Evolutionary conservation across 1,284 basidiomycete species (phyloP), one percentile per base, ranked within the genome.

Genomic region (Chalciporus sp.): DNA sequence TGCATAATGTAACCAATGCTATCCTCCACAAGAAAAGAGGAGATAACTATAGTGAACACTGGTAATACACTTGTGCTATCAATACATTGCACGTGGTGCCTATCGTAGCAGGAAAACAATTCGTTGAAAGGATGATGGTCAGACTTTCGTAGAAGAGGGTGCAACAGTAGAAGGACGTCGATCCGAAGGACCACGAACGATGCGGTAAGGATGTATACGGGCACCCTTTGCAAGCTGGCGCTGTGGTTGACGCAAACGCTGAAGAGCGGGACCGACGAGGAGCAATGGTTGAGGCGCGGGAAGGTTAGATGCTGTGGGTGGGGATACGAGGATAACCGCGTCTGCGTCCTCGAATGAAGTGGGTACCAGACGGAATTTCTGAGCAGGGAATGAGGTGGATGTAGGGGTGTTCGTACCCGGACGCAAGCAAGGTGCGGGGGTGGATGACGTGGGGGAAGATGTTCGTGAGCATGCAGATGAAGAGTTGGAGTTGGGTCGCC

Each of bases 191-290:
- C 50, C 44, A 8, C 54, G 56, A 23, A 65, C 61, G 31, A 78
- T 67, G 40, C 76, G 77, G 66, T 86, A 86, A 0, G 84, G 84
- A 58, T 81, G 79, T 17, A 85, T 57, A 40, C 80, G 74, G 3
- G 77, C 74, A 33, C 78, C 77, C 58, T 75, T 75, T 20, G 75
- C 69, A 20, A 82, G 58, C 47, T 68, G 74, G 31, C 74, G 68
- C 42, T 72, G 62, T 2, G 76, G 72, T 12, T 74, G 68, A 44
- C 75, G 76, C 53, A 78, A 60, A 37, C 64, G 64, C 29, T 74
- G 66, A 17, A 81, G 61, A 1, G 76, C 74, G 4, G 72, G 68
- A 2, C 82, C 82, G 26, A 80, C 71, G 45, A 82, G 67, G 19
- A 84, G 70, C 27, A 79, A 62, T 0, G 73, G 69, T 45, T 65